Evolutionary conservation across 108 stramenopile species (phyloP).

Genomic region (Conticribra weissflogii): DNA sequence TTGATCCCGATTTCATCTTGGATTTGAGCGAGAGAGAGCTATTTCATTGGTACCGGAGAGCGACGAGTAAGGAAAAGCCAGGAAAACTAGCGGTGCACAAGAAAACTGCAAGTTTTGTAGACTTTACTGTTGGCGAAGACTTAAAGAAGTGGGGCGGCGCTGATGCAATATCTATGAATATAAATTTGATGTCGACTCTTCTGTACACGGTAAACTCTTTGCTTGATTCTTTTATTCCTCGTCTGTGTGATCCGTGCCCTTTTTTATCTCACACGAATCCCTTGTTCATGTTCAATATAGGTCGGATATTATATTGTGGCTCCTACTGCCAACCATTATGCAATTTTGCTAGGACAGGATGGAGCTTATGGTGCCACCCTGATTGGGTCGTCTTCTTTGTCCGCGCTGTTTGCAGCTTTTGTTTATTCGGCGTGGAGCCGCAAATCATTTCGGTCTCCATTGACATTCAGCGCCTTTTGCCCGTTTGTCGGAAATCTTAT

Average conservation of each 20-base stretch:
- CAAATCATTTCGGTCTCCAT: slow-evolving; percentile 56
- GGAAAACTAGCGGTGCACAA: neutral
- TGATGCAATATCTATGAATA: slow-evolving; percentile 45
- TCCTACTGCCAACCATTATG: slow-evolving; percentile 67
- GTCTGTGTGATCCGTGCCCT: neutral
- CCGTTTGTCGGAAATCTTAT: slow-evolving; percentile 67
- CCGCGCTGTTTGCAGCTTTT: slow-evolving; percentile 65
- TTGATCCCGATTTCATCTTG: slow-evolving; percentile 55
- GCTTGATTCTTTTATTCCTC: too few relatives aligned
- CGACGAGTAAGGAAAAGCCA: neutral
- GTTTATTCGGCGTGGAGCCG: slow-evolving; percentile 70
- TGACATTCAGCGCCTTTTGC: slow-evolving; percentile 60
- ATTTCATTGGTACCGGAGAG: slow-evolving; percentile 39
- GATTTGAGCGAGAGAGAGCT: slow-evolving; percentile 49
- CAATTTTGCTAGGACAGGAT: slow-evolving; percentile 35
- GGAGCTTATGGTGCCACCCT: slow-evolving; percentile 57
- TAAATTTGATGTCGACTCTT: slow-evolving; percentile 64
- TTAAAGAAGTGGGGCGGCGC: slow-evolving; percentile 59
- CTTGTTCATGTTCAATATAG: neutral
- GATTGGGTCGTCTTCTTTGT: slow-evolving; percentile 68
- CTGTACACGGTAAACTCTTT: slow-evolving; percentile 78
- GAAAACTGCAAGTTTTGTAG: slow-evolving; percentile 23
- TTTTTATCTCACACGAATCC: neutral
- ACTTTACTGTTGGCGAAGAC: slow-evolving; percentile 10
- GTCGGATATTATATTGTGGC: slow-evolving; percentile 66